Percentiles rank a stretch among this genome's conserved stretches.
Conservation (phyloP, 1,139 yeast species). For the Kodamaea fungicola region DNA sequence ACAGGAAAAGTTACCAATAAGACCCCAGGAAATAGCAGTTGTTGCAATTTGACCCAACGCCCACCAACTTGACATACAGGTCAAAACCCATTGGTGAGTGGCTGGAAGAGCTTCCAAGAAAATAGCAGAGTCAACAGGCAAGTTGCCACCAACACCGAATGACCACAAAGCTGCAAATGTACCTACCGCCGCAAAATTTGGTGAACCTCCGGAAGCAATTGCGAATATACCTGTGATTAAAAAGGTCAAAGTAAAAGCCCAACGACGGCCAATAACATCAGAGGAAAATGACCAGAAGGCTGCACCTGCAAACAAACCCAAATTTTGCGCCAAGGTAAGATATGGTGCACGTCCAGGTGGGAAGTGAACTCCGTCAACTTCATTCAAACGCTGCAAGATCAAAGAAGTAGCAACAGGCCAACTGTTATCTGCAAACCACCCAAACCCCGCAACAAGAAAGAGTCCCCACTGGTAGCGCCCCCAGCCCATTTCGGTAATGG, state of each 20-base stretch:
- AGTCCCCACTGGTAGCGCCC: constrained; percentile 41
- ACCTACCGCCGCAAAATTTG: constrained; percentile 40
- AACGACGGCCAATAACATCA: constrained; percentile 40
- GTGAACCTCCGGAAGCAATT: constrained; percentile 35
- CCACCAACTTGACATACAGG: constrained; percentile 46
- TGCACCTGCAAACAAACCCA: constrained; percentile 42
- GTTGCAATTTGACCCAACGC: constrained; percentile 41
- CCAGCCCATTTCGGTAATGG: constrained; percentile 41
- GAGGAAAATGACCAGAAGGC: constrained; percentile 40
- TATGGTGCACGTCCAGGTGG: constrained; percentile 35
- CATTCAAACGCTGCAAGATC: constrained; percentile 31
- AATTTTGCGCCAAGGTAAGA: constrained; percentile 39
- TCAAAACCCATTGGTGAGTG: constrained; percentile 36
- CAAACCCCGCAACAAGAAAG: constrained; percentile 43
- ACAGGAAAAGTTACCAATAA: constrained; percentile 39
- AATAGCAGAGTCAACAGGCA: constrained; percentile 45
- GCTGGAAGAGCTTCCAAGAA: constrained; percentile 41
- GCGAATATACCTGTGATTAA: constrained; percentile 40
- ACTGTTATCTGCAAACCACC: constrained; percentile 44
- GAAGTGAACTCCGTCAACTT: constrained; percentile 37
- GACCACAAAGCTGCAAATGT: constrained; percentile 40
- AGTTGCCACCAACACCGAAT: constrained; percentile 45
- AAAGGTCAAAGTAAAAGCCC: constrained; percentile 44
- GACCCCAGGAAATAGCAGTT: constrained; percentile 39
- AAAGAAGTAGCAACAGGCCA: constrained; percentile 42